Evolutionary conservation across 805 yeast genomes (phyloP).

Genomic region (Candida succiphila): DNA sequence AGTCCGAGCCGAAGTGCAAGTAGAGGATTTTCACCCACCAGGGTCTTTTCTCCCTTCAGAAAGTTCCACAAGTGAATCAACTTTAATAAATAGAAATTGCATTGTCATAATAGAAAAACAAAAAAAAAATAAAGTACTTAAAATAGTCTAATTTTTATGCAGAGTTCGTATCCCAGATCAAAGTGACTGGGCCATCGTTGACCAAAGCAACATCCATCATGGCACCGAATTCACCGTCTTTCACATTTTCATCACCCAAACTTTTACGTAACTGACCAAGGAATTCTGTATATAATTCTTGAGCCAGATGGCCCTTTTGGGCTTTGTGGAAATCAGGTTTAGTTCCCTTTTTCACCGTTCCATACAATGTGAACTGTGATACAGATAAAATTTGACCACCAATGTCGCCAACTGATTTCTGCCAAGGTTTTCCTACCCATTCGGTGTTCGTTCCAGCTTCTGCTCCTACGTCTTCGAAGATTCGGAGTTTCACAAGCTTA

Average conservation of each 20-base stretch:
- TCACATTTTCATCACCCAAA: slow-evolving; percentile 56
- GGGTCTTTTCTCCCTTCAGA: slow-evolving; percentile 22
- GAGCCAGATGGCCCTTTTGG: slow-evolving; percentile 62
- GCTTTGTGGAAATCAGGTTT: slow-evolving; percentile 94
- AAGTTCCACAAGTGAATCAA: slow-evolving; percentile 14
- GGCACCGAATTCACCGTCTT: slow-evolving; percentile 90
- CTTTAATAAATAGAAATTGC: too few species aligned
- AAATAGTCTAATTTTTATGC: too few species aligned
- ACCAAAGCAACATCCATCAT: slow-evolving; percentile 91
- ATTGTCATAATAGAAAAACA: too few species aligned
- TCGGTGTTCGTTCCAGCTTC: slow-evolving; percentile 33
- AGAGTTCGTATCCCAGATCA: slow-evolving; percentile 87
- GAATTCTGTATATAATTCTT: slow-evolving; percentile 41
- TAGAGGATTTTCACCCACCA: slow-evolving; percentile 18
- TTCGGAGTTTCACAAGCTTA: slow-evolving; percentile 53
- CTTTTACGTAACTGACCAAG: slow-evolving; percentile 34
- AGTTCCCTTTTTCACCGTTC: slow-evolving; percentile 78
- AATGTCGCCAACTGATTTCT: slow-evolving; percentile 51
- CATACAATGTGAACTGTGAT: slow-evolving; percentile 88
- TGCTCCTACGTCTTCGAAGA: slow-evolving; percentile 52
- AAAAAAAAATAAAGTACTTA: neutral
- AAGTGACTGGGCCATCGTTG: slow-evolving; percentile 93
- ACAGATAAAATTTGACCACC: slow-evolving; percentile 73
- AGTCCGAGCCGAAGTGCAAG: slow-evolving; percentile 12
- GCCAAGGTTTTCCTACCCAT: slow-evolving; percentile 69